Percentiles rank a stretch among this genome's conserved stretches.
Conservation (phyloP, 108 stramenopile species). For the Nitzschia palea region DNA sequence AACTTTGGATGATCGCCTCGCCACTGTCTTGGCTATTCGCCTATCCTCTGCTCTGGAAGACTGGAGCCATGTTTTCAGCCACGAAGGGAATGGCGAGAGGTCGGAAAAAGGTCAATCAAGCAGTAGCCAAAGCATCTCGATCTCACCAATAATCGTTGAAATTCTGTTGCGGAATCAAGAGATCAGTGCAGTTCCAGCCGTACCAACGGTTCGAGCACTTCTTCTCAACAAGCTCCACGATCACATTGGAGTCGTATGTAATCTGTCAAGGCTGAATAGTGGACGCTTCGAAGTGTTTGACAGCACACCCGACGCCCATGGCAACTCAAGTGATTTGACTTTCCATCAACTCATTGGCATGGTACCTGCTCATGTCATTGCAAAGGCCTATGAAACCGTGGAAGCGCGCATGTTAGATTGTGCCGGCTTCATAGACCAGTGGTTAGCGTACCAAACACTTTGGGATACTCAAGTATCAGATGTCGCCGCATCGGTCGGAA, state of each 20-base stretch:
- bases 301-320: slow-evolving; percentile 7
- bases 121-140: slow-evolving; percentile 18
- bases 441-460: slow-evolving; percentile 94
- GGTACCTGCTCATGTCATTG: slow-evolving; percentile 45
- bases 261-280: slow-evolving; percentile 80
- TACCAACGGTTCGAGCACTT: slow-evolving; percentile 62
- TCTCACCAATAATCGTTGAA: slow-evolving; percentile 68
- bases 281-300: slow-evolving; percentile 92
- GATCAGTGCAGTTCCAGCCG: slow-evolving; percentile 76
- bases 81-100: slow-evolving; percentile 1
- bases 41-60: slow-evolving; percentile 63
- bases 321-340: slow-evolving; percentile 13
- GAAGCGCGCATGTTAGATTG: slow-evolving; percentile 71
- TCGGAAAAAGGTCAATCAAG: slow-evolving; percentile 20
- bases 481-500: slow-evolving; percentile 76
- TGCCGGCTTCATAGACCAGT: slow-evolving; percentile 75
- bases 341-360: slow-evolving; percentile 59
- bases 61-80: slow-evolving; percentile 62
- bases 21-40: slow-evolving; percentile 57
- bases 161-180: slow-evolving; percentile 82
- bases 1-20: slow-evolving; percentile 65
- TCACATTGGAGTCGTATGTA: slow-evolving; percentile 81
- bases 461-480: slow-evolving; percentile 93
- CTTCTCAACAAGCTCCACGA: slow-evolving; percentile 82
- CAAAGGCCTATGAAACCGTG: slow-evolving; percentile 68